phyloP scores from a whole-genome alignment of 768 basidiomycete genomes.

The Trametes elegans region DNA sequence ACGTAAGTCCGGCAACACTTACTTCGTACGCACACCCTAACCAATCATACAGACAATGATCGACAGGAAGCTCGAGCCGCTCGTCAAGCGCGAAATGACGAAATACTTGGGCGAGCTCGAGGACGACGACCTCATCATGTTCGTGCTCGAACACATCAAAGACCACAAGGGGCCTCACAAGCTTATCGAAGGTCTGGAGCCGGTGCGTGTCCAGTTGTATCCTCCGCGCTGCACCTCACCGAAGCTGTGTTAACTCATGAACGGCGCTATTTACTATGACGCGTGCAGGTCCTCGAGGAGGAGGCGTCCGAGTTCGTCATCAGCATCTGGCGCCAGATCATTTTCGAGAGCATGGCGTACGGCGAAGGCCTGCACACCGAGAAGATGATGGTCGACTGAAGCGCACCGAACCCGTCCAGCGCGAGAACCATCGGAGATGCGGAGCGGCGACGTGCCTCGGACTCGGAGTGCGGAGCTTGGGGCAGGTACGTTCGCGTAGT shows the following conservation, averaged over 20 bases:
- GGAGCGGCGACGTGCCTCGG: conserved; percentile 6
- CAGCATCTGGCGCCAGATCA: conserved; percentile 86
- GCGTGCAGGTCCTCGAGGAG: conserved; percentile 80
- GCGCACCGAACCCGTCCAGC: background rate
- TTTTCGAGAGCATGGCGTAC: conserved; percentile 94
- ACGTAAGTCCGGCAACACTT: conserved; percentile 50
- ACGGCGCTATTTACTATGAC: background rate
- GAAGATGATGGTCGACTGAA: conserved; percentile 74
- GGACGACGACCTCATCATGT: conserved; percentile 93
- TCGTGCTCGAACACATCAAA: conserved; percentile 88
- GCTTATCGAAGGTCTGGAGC: conserved; percentile 86
- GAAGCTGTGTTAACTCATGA: background rate
- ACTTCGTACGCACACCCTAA: conserved; percentile 18
- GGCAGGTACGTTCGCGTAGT: conserved; percentile 33
- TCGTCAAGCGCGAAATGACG: conserved; percentile 79
- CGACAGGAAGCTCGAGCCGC: conserved; percentile 81
- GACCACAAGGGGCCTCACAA: conserved; percentile 86
- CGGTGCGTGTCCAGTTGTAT: conserved; percentile 52
- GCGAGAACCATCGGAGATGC: background rate
- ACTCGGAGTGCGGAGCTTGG: conserved; percentile 15
- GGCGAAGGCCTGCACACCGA: conserved; percentile 87
- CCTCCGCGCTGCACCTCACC: background rate
- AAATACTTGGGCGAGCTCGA: conserved; percentile 90
- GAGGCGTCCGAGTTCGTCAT: conserved; percentile 80
- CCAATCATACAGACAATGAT: conserved; percentile 57